A percentile compares a stretch with the other conserved stretches of the same genome.
These are phyloP conservation scores for Phalaenopsis equestris DNA, from an alignment of 106 monocot genomes.

Conservation along the genomic window DNA sequence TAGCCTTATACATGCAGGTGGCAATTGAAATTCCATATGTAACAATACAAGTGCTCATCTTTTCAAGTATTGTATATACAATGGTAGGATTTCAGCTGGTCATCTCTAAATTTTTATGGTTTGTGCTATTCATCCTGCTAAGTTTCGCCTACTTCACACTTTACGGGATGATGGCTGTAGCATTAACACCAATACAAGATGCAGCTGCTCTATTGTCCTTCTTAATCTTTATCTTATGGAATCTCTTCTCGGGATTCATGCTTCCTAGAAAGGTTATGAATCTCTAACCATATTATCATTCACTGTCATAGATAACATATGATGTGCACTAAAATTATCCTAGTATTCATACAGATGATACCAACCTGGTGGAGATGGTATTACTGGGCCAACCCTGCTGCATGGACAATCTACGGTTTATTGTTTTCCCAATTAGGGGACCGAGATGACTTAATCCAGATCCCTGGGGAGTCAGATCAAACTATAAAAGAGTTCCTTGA, in stretches of 20 bases:
- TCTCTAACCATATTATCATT: not conserved
- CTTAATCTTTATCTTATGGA: conserved; percentile 62
- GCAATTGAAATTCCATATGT: conserved; percentile 51
- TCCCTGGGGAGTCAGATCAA: conserved; percentile 31
- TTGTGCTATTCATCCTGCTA: conserved; percentile 46
- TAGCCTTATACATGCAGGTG: conserved; percentile 31
- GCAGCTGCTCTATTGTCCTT: conserved; percentile 61
- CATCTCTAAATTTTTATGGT: conserved; percentile 57
- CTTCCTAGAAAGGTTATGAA: conserved; percentile 48
- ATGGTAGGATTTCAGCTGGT: conserved; percentile 63
- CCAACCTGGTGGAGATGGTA: conserved; percentile 83
- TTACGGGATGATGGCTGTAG: conserved; percentile 67
- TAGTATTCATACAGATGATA: conserved; percentile 52
- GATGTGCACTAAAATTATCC: not conserved
- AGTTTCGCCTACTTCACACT: conserved; percentile 62
- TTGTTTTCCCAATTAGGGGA: conserved; percentile 62
- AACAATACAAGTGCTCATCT: conserved; percentile 38
- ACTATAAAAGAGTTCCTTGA: conserved; percentile 43
- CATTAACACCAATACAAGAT: conserved; percentile 62
- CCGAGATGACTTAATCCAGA: conserved; percentile 18
- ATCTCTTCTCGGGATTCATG: conserved; percentile 71
- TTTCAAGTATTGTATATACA: conserved; percentile 45
- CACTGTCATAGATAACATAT: not conserved
- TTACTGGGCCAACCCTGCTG: conserved; percentile 64
- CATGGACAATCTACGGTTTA: conserved; percentile 67